Evolutionary conservation across 2,329 filamentous ascomycete species (phyloP).

Genomic region (Cladosporium oxysporum): DNA sequence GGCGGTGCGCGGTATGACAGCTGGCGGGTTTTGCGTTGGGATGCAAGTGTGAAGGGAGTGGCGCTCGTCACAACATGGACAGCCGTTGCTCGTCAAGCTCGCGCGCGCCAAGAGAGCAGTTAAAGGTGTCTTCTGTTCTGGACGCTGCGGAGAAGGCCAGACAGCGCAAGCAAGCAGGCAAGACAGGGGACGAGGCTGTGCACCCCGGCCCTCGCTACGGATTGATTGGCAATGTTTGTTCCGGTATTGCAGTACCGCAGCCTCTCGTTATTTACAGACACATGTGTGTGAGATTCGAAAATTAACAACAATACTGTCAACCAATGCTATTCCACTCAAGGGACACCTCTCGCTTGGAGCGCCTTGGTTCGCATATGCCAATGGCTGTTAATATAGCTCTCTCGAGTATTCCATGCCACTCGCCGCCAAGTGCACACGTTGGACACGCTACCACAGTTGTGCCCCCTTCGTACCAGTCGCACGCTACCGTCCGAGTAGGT

Average conservation of each 20-base stretch:
- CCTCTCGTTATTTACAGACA: neutral
- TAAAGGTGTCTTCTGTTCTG: neutral
- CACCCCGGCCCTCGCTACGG: neutral
- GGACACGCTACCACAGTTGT: neutral
- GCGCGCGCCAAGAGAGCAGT: neutral
- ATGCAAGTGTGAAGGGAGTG: constrained; percentile 8
- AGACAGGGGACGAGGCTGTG: constrained; percentile 12
- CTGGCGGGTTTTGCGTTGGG: constrained; percentile 4
- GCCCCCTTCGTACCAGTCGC: neutral
- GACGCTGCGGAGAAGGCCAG: neutral
- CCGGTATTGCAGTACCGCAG: constrained; percentile 5
- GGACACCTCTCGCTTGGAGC: neutral
- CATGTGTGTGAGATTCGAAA: neutral
- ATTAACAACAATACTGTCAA: too few relatives aligned
- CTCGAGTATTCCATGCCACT: neutral
- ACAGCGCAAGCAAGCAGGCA: neutral
- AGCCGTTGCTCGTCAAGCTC: neutral
- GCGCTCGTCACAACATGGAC: neutral
- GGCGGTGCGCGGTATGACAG: neutral
- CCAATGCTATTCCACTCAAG: neutral
- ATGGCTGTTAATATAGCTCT: neutral
- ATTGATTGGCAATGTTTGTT: constrained; percentile 9
- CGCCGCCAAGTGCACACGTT: neutral
- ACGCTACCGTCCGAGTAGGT: neutral
- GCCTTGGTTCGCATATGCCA: neutral